These are phyloP conservation scores for Leptosphaerulina australis DNA, from an alignment of 2,329 filamentous ascomycete species.

Conservation along the genomic window DNA sequence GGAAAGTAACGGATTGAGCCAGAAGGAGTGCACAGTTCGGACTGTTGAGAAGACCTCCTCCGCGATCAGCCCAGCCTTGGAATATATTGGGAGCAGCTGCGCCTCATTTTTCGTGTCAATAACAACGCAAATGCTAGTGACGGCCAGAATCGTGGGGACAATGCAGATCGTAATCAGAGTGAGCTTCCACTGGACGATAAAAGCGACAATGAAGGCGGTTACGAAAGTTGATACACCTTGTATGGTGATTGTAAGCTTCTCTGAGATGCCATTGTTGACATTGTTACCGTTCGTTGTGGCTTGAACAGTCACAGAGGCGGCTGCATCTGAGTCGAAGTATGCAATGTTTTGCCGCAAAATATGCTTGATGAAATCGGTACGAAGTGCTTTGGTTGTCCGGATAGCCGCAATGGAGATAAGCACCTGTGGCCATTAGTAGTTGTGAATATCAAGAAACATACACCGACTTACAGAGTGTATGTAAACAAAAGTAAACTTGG, in stretches of 20 bases:
- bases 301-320: slow-evolving; percentile 90
- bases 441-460: neutral
- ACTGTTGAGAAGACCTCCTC: slow-evolving; percentile 60
- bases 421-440: slow-evolving; percentile 29
- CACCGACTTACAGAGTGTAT: slow-evolving; percentile 32
- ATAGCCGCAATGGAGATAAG: slow-evolving; percentile 58
- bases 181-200: slow-evolving; percentile 90
- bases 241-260: slow-evolving; percentile 53
- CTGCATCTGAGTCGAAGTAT: slow-evolving; percentile 77
- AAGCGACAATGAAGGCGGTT: slow-evolving; percentile 89
- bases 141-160: slow-evolving; percentile 53
- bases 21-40: slow-evolving; percentile 56
- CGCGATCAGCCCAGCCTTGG: slow-evolving; percentile 54
- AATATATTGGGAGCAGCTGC: slow-evolving; percentile 50
- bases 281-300: slow-evolving; percentile 94
- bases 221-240: slow-evolving; percentile 62
- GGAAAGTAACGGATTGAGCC: slow-evolving; percentile 52
- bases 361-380: slow-evolving; percentile 67
- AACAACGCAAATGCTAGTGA: slow-evolving; percentile 38
- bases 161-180: slow-evolving; percentile 72
- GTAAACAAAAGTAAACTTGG: slow-evolving; percentile 67
- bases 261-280: slow-evolving; percentile 82
- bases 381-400: slow-evolving; percentile 56
- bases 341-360: slow-evolving; percentile 60
- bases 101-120: slow-evolving; percentile 48